Evolutionary conservation across 192 early-diverging fungal genomes (phyloP).

Genomic region (Coemansia sp.): DNA sequence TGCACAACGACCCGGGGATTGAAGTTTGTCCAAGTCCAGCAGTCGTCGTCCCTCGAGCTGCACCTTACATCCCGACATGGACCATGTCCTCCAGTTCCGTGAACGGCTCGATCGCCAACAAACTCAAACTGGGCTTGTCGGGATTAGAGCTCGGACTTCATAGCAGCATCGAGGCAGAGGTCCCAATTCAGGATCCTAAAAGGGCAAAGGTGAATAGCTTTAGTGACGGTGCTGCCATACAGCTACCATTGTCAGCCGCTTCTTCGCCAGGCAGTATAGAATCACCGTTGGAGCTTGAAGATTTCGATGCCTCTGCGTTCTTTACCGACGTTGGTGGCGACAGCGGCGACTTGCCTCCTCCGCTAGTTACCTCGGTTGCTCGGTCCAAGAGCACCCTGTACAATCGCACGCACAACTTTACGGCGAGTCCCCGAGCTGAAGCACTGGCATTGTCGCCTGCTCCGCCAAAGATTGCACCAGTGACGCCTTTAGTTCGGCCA

Average conservation of each 20-base stretch:
- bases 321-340: constrained; percentile 22
- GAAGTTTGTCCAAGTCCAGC: background rate
- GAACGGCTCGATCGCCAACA: background rate
- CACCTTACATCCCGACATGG: background rate
- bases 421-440: background rate
- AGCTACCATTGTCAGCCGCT: background rate
- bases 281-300: constrained; percentile 7
- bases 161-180: background rate
- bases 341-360: background rate
- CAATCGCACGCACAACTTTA: constrained; percentile 3
- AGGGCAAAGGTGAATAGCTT: background rate
- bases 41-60: background rate
- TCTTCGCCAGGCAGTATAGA: background rate
- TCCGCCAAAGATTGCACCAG: background rate
- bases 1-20: background rate
- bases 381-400: background rate
- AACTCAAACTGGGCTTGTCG: background rate
- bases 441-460: background rate
- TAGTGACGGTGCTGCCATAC: background rate
- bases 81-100: constrained; percentile 1
- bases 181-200: background rate
- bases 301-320: constrained; percentile 40
- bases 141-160: background rate
- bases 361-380: background rate
- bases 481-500: background rate